Conservation (phyloP, 495 filamentous ascomycete species). For the Penicillium steckii region DNA sequence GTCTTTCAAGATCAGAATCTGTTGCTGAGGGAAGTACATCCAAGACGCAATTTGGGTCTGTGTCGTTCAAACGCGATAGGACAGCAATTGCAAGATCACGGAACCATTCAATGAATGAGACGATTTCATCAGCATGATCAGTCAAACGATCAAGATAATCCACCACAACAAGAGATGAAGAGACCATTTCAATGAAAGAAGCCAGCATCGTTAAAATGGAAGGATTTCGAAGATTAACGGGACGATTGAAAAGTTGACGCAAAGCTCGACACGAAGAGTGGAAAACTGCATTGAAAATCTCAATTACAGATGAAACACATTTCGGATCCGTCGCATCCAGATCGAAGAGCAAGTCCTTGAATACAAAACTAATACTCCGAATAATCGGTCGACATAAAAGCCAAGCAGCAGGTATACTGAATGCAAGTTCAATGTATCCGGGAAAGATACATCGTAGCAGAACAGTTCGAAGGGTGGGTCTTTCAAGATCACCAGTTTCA, state of each 20-base stretch:
- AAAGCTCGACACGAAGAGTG: slow-evolving; percentile 39
- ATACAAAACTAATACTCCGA: slow-evolving; percentile 43
- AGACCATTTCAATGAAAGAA: slow-evolving; percentile 46
- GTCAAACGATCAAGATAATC: slow-evolving; percentile 51
- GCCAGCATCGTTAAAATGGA: slow-evolving; percentile 37
- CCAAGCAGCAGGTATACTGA: slow-evolving; percentile 54
- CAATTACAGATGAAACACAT: slow-evolving; percentile 43
- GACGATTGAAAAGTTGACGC: slow-evolving; percentile 24
- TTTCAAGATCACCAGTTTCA: slow-evolving; percentile 41
- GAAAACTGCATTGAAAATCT: slow-evolving; percentile 46
- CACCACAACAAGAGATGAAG: slow-evolving; percentile 44
- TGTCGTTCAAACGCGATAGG: slow-evolving; percentile 10
- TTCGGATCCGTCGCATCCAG: slow-evolving; percentile 44
- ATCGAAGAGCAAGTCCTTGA: slow-evolving; percentile 47
- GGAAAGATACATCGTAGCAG: slow-evolving; percentile 62
- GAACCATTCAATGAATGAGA: slow-evolving; percentile 33
- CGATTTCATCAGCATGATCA: slow-evolving; percentile 13
- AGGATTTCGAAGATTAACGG: slow-evolving; percentile 38
- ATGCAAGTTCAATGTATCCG: slow-evolving; percentile 57
- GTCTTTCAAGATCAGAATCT: not conserved
- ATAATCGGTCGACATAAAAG: slow-evolving; percentile 58
- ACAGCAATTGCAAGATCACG: slow-evolving; percentile 29
- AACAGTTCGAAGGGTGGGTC: slow-evolving; percentile 54
- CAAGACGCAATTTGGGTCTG: not conserved
- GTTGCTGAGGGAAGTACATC: not conserved